Evolutionary conservation across 2,329 filamentous ascomycete species (phyloP).

Genomic region (Niveomyces coronatus): DNA sequence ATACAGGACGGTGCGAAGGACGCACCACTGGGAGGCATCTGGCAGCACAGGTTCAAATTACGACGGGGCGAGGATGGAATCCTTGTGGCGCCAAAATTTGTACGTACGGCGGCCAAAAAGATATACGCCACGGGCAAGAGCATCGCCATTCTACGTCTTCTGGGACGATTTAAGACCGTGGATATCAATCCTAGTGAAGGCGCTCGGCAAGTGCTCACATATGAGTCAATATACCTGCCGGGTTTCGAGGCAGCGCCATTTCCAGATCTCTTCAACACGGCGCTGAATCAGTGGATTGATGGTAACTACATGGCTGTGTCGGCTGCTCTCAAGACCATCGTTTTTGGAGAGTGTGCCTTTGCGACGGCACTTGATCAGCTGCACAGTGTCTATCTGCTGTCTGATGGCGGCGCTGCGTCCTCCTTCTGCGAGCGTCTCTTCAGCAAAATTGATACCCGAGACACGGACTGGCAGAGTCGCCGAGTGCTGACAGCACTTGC

Average conservation of each 20-base stretch:
- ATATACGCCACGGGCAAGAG: conserved; percentile 87
- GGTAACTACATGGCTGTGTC: conserved; percentile 64
- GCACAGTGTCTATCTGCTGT: conserved; percentile 64
- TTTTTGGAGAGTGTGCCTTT: conserved; percentile 62
- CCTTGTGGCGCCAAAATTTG: conserved; percentile 63
- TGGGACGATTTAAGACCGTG: conserved; percentile 36
- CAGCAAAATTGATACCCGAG: conserved; percentile 55
- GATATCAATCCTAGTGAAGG: background rate
- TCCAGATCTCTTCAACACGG: conserved; percentile 59
- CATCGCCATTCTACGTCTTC: conserved; percentile 67
- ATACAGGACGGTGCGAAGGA: conserved; percentile 48
- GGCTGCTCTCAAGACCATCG: conserved; percentile 49
- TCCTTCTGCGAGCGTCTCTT: conserved; percentile 62
- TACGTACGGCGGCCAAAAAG: conserved; percentile 56
- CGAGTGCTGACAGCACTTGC: conserved; percentile 72
- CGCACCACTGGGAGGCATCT: conserved; percentile 55
- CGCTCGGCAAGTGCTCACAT: conserved; percentile 41
- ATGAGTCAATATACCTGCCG: conserved; percentile 42
- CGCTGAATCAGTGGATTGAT: conserved; percentile 68
- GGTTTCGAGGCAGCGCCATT: conserved; percentile 52
- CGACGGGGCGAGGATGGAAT: conserved; percentile 47
- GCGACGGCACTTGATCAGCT: conserved; percentile 55
- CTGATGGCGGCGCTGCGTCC: conserved; percentile 59
- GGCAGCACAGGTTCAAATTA: conserved; percentile 65
- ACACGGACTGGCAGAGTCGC: conserved; percentile 62